Percentiles rank a stretch among this genome's conserved stretches.
These are phyloP conservation scores for Cladophialophora psammophila DNA, from an alignment of 2,329 filamentous ascomycete genomes.

Conservation along the genomic window DNA sequence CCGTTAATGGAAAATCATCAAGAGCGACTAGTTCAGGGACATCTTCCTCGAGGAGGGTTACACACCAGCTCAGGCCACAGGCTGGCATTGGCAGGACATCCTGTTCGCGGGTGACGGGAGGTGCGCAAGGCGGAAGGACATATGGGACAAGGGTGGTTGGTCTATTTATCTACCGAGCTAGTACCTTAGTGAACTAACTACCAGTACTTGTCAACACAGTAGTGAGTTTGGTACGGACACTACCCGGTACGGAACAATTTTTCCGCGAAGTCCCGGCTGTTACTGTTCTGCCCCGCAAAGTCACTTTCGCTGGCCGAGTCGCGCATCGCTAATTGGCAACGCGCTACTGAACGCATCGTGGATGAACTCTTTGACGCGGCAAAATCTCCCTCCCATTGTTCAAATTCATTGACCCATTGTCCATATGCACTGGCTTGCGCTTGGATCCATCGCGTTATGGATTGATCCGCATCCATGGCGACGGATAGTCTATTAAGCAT, in stretches of 20 bases:
- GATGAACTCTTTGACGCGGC: conserved; percentile 1
- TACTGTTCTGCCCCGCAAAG: background rate
- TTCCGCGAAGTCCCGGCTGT: background rate
- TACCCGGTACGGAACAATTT: too few relatives aligned
- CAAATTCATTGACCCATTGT: conserved; percentile 5
- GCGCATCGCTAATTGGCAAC: background rate
- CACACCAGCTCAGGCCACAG: background rate
- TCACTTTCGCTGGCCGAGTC: background rate
- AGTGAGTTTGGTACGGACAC: too few relatives aligned
- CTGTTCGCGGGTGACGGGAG: too few relatives aligned
- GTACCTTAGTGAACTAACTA: too few relatives aligned
- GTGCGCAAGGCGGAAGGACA: too few relatives aligned
- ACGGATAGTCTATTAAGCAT: conserved; percentile 32
- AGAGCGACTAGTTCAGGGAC: background rate
- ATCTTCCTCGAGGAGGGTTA: background rate
- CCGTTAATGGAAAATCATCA: background rate
- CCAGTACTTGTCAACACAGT: too few relatives aligned
- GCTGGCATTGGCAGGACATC: background rate
- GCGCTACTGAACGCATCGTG: background rate
- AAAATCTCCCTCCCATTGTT: background rate
- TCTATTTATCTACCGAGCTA: too few relatives aligned
- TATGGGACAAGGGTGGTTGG: too few relatives aligned
- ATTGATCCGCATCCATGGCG: conserved; percentile 26
- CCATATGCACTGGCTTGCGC: background rate
- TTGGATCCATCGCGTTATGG: conserved; percentile 2